These are phyloP conservation scores for Kwoniella shandongensis DNA, from an alignment of 768 basidiomycete species.

Conservation along the genomic window DNA sequence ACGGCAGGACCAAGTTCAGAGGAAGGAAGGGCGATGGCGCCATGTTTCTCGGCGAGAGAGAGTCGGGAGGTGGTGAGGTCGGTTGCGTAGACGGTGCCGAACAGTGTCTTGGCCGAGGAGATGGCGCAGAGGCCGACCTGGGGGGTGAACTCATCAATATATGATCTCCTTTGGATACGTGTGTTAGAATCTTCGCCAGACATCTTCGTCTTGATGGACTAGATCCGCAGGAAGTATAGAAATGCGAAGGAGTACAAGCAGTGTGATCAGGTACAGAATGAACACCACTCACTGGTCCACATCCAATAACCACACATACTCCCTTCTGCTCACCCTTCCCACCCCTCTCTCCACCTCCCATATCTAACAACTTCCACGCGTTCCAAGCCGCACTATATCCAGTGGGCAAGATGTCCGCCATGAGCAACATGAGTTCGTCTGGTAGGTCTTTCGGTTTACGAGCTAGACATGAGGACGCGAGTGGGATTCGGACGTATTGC, in stretches of 20 bases:
- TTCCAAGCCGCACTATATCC: conserved; percentile 48
- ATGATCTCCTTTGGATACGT: too few relatives aligned
- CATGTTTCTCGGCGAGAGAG: conserved; percentile 49
- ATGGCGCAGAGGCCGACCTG: conserved; percentile 52
- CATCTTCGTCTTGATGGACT: too few relatives aligned
- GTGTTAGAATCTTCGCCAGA: too few relatives aligned
- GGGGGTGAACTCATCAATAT: background rate
- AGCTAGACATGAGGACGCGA: conserved; percentile 43
- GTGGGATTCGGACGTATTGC: conserved; percentile 43
- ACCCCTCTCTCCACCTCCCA: conserved; percentile 24
- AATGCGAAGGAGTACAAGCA: conserved; percentile 3
- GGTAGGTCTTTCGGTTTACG: conserved; percentile 36
- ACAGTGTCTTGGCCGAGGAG: conserved; percentile 49
- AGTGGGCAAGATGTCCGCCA: conserved; percentile 53
- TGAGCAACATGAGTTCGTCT: conserved; percentile 34
- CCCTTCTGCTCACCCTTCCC: conserved; percentile 21
- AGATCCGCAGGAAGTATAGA: background rate
- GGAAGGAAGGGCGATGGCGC: conserved; percentile 47
- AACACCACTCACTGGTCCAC: conserved; percentile 49
- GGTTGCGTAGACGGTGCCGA: conserved; percentile 47
- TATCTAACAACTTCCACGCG: conserved; percentile 42
- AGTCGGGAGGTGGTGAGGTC: conserved; percentile 29
- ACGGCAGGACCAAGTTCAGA: conserved; percentile 27
- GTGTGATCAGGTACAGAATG: background rate
- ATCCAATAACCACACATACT: conserved; percentile 52